Conservation (phyloP, 2,329 filamentous ascomycete genomes). For the Teratosphaeria gauchensis region DNA sequence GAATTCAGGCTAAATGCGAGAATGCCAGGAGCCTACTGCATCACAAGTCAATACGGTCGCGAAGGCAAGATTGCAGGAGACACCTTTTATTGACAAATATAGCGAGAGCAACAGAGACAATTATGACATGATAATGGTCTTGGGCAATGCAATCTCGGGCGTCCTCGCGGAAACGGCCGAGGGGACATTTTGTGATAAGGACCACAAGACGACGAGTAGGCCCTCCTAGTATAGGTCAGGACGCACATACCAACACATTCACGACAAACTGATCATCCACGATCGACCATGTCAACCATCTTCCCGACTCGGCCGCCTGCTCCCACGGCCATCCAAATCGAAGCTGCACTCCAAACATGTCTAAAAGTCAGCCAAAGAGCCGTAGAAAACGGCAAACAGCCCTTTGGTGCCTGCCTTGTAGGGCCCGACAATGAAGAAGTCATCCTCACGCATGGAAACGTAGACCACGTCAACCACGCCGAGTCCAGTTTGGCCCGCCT, state of each 20-base stretch:
- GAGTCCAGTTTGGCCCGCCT: conserved; percentile 42
- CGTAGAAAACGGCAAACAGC: conserved; percentile 38
- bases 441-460: conserved; percentile 40
- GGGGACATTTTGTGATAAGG: not conserved
- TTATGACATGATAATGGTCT: not conserved
- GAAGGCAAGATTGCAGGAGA: too few relatives aligned
- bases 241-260: not conserved
- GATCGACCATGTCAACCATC: not conserved
- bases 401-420: conserved; percentile 41
- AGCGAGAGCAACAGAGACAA: not conserved
- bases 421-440: conserved; percentile 42
- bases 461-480: conserved; percentile 46
- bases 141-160: not conserved
- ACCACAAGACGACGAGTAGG: not conserved
- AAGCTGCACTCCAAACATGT: conserved; percentile 30
- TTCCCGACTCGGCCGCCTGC: conserved; percentile 28
- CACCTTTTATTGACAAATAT: too few relatives aligned
- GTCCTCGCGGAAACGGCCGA: not conserved
- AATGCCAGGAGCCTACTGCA: too few relatives aligned
- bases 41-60: too few relatives aligned
- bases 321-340: conserved; percentile 32
- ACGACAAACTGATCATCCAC: not conserved
- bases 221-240: not conserved
- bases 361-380: conserved; percentile 36
- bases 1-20: too few relatives aligned